Conservation (phyloP, 305 asterid genomes). For the Fraxinus nigra region DNA sequence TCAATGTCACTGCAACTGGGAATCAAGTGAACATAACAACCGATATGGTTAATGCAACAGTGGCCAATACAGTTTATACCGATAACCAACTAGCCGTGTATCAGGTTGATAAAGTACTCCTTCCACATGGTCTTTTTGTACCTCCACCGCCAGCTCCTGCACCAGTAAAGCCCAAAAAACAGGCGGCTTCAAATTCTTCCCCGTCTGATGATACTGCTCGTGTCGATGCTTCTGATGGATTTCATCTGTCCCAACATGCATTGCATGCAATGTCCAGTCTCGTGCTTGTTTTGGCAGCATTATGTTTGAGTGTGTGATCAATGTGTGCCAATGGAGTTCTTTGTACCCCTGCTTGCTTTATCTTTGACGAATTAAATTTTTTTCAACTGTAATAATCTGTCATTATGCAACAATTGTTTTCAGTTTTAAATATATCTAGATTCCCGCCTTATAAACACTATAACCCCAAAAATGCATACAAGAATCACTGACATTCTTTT, state of each 20-base stretch:
- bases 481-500: too few species aligned
- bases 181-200: slow-evolving; percentile 27
- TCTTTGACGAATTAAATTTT: not conserved
- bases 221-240: slow-evolving; percentile 35
- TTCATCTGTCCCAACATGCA: not conserved
- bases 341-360: slow-evolving; percentile 1
- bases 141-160: slow-evolving; percentile 54
- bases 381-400: slow-evolving; percentile 1
- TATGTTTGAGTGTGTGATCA: slow-evolving; percentile 1
- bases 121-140: slow-evolving; percentile 47
- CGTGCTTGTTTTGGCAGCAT: slow-evolving; percentile 16
- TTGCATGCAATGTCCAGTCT: slow-evolving; percentile 14
- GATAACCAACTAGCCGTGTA: slow-evolving; percentile 57
- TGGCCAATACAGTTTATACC: slow-evolving; percentile 40
- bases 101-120: slow-evolving; percentile 58
- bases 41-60: slow-evolving; percentile 50
- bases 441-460: too few species aligned
- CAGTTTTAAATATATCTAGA: too few species aligned
- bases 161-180: slow-evolving; percentile 38
- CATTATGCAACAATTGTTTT: not conserved
- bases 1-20: slow-evolving; percentile 49
- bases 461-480: too few species aligned
- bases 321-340: not conserved
- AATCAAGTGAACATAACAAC: slow-evolving; percentile 52
- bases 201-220: slow-evolving; percentile 28